phyloP scores from a whole-genome alignment of 306 rosid species.

The Herpetospermum pedunculosum region DNA sequence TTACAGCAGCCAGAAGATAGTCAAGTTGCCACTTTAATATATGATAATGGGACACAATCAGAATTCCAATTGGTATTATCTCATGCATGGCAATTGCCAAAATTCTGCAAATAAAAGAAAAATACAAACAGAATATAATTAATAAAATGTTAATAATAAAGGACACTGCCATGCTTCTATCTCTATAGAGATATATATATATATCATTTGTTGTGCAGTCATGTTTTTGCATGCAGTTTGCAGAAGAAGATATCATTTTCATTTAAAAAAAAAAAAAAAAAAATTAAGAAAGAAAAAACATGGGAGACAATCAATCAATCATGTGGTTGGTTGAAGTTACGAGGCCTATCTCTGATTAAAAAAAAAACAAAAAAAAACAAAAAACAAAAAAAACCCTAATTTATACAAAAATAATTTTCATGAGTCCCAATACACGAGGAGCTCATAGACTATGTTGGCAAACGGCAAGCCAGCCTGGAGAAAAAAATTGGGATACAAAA shows the following conservation, averaged over 20 bases:
- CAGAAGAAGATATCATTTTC: background rate
- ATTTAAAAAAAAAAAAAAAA: no score
- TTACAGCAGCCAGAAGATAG: background rate
- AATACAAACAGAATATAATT: background rate
- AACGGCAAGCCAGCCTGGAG: conserved; percentile 2
- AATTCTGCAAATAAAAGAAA: background rate
- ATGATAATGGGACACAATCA: background rate
- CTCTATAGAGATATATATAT: background rate
- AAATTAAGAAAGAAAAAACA: background rate
- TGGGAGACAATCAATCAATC: background rate
- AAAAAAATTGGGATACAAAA: background rate
- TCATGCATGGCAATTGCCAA: conserved; percentile 6
- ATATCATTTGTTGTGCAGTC: background rate
- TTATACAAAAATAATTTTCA: conserved; percentile 8
- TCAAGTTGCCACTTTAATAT: conserved; percentile 7
- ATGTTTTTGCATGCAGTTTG: background rate
- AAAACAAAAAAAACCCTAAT: background rate
- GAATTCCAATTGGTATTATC: background rate
- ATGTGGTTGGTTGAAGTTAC: conserved; percentile 7
- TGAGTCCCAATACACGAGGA: conserved; percentile 21
- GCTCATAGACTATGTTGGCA: background rate
- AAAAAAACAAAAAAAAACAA: background rate
- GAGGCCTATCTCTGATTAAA: background rate
- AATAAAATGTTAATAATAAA: background rate
- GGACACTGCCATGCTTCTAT: background rate